Evolutionary conservation across 1,284 basidiomycete species (phyloP).

Genomic region (Phlebopus sp.): DNA sequence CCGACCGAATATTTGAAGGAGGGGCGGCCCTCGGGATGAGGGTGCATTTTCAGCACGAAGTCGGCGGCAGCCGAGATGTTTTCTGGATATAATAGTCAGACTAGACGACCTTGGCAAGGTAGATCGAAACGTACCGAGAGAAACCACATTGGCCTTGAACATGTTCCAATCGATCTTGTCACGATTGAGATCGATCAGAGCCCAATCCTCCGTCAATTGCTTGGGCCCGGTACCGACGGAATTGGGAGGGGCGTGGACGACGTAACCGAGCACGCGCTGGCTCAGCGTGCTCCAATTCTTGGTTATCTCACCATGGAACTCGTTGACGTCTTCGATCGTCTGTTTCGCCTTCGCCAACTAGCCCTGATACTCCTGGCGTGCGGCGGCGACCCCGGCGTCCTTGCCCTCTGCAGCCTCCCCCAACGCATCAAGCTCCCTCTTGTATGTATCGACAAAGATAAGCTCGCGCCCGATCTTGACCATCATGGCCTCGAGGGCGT

Average conservation of each 20-base stretch:
- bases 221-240: constrained; percentile 21
- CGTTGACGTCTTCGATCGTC: constrained; percentile 8
- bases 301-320: constrained; percentile 10
- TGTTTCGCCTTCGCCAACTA: constrained; percentile 18
- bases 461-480: not conserved
- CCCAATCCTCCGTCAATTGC: constrained; percentile 31
- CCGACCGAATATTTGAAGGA: constrained; percentile 26
- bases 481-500: not conserved
- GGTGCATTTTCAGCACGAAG: constrained; percentile 18
- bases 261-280: constrained; percentile 34
- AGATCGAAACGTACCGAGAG: constrained; percentile 11
- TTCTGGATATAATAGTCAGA: constrained; percentile 12
- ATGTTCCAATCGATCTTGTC: constrained; percentile 19
- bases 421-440: constrained; percentile 5
- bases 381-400: too few species aligned
- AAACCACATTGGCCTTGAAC: constrained; percentile 26
- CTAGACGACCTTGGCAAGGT: constrained; percentile 9
- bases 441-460: constrained; percentile 8
- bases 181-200: constrained; percentile 31
- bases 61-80: constrained; percentile 6
- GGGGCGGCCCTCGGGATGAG: constrained; percentile 15
- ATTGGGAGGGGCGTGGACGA: constrained; percentile 32
- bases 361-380: not conserved
- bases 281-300: constrained; percentile 9
- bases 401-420: constrained; percentile 11